Percentiles rank a stretch among this genome's conserved stretches.
These are phyloP conservation scores for Ogataea paradorogensis DNA, from an alignment of 805 yeast genomes.

Conservation along the genomic window DNA sequence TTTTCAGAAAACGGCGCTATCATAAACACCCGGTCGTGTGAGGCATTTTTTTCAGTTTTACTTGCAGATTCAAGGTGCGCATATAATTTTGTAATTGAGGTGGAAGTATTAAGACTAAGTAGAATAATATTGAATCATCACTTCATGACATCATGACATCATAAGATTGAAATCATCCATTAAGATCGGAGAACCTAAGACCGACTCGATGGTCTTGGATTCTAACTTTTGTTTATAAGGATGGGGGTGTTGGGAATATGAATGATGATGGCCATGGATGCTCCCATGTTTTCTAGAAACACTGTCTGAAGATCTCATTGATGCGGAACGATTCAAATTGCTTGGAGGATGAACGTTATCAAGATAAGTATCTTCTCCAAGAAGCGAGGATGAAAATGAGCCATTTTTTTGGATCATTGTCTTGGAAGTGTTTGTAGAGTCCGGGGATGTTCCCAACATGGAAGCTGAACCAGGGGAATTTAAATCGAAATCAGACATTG, in stretches of 20 bases:
- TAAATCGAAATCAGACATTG: slow-evolving; percentile 31
- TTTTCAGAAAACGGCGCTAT: slow-evolving; percentile 22
- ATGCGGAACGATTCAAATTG: slow-evolving; percentile 17
- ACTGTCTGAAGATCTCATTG: slow-evolving; percentile 15
- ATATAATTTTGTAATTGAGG: neutral
- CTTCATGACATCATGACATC: slow-evolving; percentile 6
- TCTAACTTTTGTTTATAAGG: slow-evolving; percentile 22
- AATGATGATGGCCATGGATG: slow-evolving; percentile 14
- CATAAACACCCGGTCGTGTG: slow-evolving; percentile 13
- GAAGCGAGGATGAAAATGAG: slow-evolving; percentile 10
- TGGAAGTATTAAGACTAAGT: neutral
- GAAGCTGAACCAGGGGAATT: slow-evolving; percentile 19
- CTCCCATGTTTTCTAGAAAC: slow-evolving; percentile 9
- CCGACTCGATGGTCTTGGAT: slow-evolving; percentile 8
- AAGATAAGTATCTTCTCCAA: slow-evolving; percentile 17
- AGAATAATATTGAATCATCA: neutral
- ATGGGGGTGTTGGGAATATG: slow-evolving; percentile 25
- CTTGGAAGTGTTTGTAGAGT: slow-evolving; percentile 8
- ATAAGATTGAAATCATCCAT: slow-evolving; percentile 11
- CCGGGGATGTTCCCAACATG: slow-evolving; percentile 20
- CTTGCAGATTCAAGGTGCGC: neutral
- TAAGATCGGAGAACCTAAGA: slow-evolving; percentile 9
- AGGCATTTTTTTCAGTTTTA: neutral
- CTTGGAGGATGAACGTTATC: slow-evolving; percentile 19
- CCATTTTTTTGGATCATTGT: slow-evolving; percentile 7